Percentiles rank a stretch among this genome's conserved stretches.
phyloP scores from a whole-genome alignment of 2,329 filamentous ascomycete species.

The Apiospora koreana region DNA sequence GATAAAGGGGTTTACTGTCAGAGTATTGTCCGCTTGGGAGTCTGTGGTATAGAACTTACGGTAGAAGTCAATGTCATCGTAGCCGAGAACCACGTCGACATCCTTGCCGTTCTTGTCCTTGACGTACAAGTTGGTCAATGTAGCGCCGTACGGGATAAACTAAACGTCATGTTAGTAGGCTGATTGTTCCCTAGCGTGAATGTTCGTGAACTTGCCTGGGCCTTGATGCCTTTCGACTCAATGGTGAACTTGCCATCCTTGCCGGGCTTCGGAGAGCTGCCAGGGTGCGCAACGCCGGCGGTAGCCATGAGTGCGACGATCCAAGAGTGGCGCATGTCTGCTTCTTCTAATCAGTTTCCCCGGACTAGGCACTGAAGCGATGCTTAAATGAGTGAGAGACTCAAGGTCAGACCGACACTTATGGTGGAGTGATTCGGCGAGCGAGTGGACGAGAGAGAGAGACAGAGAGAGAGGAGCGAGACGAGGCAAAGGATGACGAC shows the following conservation, averaged over 20 bases:
- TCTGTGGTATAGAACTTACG: slow-evolving; percentile 30
- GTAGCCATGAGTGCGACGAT: neutral
- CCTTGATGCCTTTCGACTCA: slow-evolving; percentile 29
- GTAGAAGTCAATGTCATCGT: slow-evolving; percentile 62
- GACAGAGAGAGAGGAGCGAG: neutral
- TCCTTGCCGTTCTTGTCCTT: slow-evolving; percentile 62
- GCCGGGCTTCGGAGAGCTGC: slow-evolving; percentile 22
- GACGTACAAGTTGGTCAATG: slow-evolving; percentile 63
- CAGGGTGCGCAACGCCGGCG: neutral
- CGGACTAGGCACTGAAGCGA: neutral
- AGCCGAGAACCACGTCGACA: slow-evolving; percentile 65
- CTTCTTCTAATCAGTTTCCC: neutral
- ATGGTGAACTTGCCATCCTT: slow-evolving; percentile 34
- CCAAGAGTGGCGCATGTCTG: neutral
- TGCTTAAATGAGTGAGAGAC: neutral
- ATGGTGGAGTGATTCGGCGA: neutral
- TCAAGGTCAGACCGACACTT: slow-evolving; percentile 8
- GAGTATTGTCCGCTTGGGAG: neutral
- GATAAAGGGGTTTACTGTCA: neutral
- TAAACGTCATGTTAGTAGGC: slow-evolving; percentile 12
- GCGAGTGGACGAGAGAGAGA: too few species aligned
- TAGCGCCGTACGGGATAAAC: slow-evolving; percentile 52
- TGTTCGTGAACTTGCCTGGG: slow-evolving; percentile 24
- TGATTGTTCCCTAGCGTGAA: too few species aligned
- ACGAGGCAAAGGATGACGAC: neutral